Base-by-base conservation (phyloP, 2,329 filamentous ascomycete species). In the Epichloe scottii region DNA sequence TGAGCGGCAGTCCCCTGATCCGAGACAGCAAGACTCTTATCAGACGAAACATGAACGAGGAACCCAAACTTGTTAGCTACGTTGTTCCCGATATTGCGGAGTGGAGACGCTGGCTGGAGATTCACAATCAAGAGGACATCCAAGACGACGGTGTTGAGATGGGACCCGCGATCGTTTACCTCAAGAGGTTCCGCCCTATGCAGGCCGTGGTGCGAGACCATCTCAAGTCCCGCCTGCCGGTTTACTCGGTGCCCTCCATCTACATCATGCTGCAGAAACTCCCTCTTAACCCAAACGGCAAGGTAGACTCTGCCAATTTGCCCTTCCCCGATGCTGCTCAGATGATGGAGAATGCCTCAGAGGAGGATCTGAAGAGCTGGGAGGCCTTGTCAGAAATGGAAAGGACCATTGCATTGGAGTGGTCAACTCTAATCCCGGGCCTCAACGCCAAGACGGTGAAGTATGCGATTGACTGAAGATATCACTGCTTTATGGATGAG, bases 21-120 rank as follows among this genome's bases (percentile, higher is more conserved):
- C 78, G 88, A 40, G 91, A 97, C 57, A 89, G 86, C 67, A 83
- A 88, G 58, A 97, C 91, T 0, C 71, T 97, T 3, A 81, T 97
- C 4, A 80, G 66, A 44, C 57, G 63, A 54, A 56, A 65, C 39
- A 35, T 39, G 14, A 60, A 68, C 48, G 88, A 65, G 65, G 91
- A 96, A 65, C 87, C 81, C 17, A 90, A 79, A 0, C 71, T 96
- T 37, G 87, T 95, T 60, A 93, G 84, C 64, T 95, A 95, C 65
- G 79, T 95, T 54, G 89, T 95, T 3, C 88, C 89, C 5, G 86
- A 95, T 59, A 85, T 57, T 3, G 76, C 77, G 55, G 78, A 84
- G 57, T 95, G 89, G 88, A 69, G 74, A 41, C 69, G 77, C 19
- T 91, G 82, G 78, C 71, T 90, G 33, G 67, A 78, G 44, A 68